Base-by-base conservation (phyloP, 352 stramenopile genomes). In the Pythium folliculosum region DNA sequence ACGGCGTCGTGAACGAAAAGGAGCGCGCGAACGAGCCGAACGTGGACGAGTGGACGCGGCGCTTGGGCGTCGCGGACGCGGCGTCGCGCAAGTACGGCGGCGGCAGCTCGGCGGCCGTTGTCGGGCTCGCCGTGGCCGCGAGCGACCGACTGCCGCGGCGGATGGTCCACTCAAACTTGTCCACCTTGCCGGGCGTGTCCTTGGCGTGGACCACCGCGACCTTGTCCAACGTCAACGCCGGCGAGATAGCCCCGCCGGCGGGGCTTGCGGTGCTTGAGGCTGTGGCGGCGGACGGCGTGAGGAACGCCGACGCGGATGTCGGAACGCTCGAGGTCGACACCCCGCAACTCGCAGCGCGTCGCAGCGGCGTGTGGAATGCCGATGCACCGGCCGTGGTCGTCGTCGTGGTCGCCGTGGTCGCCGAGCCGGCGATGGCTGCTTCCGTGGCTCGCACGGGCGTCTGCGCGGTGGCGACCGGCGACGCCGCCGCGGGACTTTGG, bases 11-110 rank as follows among this genome's bases (percentile, higher is more conserved):
- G 75, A 94, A 94, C 37, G 86, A 92, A 53, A 94, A 82, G 6
- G 86, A 91, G 62, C 86, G 77, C 56, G 82, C 78, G 54, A 92
- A 90, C 48, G 82, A 77, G 53, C 85, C 78, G 63, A 95, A 92
- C 2, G 85, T 95, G 21, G 81, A 89, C 51, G 85, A 91, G 70
- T 94, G 84, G 52, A 86, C 83, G 45, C 85, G 82, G 23, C 85
- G 83, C 66, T 94, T 95, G 60, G 88, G 68, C 16, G 82, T 81
- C 0, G 81, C 84, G 45, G 75, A 76, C 4, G 78, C 56, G 17
- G 76, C 49, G 54, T 69, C 77, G 43, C 81, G 73, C 22, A 92
- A 77, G 73, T 94, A 94, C 9, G 76, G 84, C 17, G 86, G 84
- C n/a, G 86, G 84, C 21, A 92, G 67, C 16, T 37, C 19, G 43